Conservation (phyloP, 169 alveolate species). For the Plasmodium adleri region DNA sequence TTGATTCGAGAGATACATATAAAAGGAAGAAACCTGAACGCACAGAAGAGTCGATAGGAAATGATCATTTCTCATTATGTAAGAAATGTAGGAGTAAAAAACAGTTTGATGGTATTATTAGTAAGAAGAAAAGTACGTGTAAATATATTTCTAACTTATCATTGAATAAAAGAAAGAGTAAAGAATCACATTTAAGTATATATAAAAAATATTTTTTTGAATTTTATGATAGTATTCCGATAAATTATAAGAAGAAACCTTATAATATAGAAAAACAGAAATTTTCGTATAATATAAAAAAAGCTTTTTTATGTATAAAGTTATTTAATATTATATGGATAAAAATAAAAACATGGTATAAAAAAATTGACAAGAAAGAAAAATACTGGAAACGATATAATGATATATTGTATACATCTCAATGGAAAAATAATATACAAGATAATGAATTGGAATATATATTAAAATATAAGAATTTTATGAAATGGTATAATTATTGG, state of each 20-base stretch:
- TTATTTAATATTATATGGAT: slow-evolving; percentile 2
- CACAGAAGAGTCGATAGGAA: neutral
- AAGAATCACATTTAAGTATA: slow-evolving; percentile 4
- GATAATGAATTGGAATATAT: slow-evolving; percentile 66
- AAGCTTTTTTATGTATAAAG: slow-evolving; percentile 17
- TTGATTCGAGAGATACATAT: neutral
- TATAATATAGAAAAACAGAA: slow-evolving; percentile 11
- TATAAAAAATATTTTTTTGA: slow-evolving; percentile 16
- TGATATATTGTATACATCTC: slow-evolving; percentile 29
- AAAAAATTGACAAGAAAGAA: slow-evolving; percentile 8
- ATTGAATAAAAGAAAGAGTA: slow-evolving; percentile 1
- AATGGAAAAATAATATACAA: slow-evolving; percentile 37
- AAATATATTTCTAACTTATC: slow-evolving; percentile 20
- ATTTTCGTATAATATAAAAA: slow-evolving; percentile 11
- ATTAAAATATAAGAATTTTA: slow-evolving; percentile 57
- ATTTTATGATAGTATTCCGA: slow-evolving; percentile 51
- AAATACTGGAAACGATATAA: slow-evolving; percentile 52
- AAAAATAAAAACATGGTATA: neutral
- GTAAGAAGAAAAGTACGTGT: slow-evolving; percentile 18
- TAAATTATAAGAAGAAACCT: slow-evolving; percentile 16
- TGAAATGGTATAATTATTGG: slow-evolving; percentile 66
- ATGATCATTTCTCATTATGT: neutral
- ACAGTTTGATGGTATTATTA: neutral
- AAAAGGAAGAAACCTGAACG: neutral
- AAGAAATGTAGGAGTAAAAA: neutral